These are phyloP conservation scores for Tricholoma flavovirens DNA, from an alignment of 768 basidiomycete genomes.

Conservation along the genomic window DNA sequence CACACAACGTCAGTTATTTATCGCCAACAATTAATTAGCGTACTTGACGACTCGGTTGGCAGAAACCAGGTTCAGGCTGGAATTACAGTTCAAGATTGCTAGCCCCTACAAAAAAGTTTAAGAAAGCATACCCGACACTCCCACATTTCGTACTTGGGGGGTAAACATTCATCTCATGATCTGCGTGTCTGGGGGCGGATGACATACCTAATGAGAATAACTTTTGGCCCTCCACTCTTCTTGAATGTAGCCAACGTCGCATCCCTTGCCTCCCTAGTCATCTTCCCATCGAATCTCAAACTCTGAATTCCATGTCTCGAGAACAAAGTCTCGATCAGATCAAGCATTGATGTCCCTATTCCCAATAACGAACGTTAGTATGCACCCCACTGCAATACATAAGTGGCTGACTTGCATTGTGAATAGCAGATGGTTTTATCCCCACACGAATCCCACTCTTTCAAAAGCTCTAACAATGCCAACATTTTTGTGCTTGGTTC, in stretches of 20 bases:
- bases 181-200: background rate
- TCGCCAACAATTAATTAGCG: conserved; percentile 10
- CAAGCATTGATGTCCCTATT: conserved; percentile 72
- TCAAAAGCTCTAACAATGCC: conserved; percentile 47
- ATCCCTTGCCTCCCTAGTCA: conserved; percentile 52
- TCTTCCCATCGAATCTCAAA: conserved; percentile 65
- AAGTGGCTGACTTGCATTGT: conserved; percentile 43
- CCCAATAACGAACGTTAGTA: background rate
- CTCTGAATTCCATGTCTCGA: conserved; percentile 51
- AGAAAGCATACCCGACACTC: conserved; percentile 47
- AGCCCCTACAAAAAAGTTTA: background rate
- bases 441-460: conserved; percentile 51
- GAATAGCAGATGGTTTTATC: conserved; percentile 72
- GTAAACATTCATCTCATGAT: background rate
- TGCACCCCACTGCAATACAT: background rate
- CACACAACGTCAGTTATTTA: background rate
- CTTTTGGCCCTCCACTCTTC: conserved; percentile 47
- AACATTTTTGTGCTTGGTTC: conserved; percentile 70
- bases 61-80: conserved; percentile 51
- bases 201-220: conserved; percentile 59
- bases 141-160: conserved; percentile 55
- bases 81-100: background rate
- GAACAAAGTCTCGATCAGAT: conserved; percentile 57
- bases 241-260: conserved; percentile 48
- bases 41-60: conserved; percentile 71